Evolutionary conservation across 768 basidiomycete genomes (phyloP).

Genomic region (Xanthoconium purpureum): DNA sequence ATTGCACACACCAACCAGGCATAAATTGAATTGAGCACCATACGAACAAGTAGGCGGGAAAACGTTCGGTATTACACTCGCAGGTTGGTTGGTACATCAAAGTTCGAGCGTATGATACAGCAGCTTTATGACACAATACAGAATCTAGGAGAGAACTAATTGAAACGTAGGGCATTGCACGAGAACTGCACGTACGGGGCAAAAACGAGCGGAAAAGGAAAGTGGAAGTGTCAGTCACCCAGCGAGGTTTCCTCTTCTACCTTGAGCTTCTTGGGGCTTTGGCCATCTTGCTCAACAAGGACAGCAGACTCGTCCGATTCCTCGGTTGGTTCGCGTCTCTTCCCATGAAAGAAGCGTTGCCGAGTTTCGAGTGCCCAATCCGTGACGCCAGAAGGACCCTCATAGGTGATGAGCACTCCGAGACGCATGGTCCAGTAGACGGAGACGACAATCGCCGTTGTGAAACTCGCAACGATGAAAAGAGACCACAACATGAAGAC

Average conservation of each 20-base stretch:
- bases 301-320: constrained; percentile 26
- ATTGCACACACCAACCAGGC: too few species aligned
- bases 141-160: not conserved
- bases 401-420: constrained; percentile 32
- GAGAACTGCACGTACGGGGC: not conserved
- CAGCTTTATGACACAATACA: not conserved
- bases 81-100: constrained; percentile 4
- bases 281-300: constrained; percentile 20
- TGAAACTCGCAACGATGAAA: constrained; percentile 33
- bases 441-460: constrained; percentile 30
- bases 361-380: constrained; percentile 32
- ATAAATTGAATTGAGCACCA: too few species aligned
- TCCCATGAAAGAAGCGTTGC: constrained; percentile 17
- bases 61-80: not conserved
- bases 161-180: not conserved
- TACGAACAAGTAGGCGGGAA: not conserved
- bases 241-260: constrained; percentile 14
- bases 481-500: constrained; percentile 32
- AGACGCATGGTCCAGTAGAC: constrained; percentile 36
- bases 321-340: constrained; percentile 18
- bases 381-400: constrained; percentile 31
- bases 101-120: constrained; percentile 15
- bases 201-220: not conserved
- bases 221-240: not conserved
- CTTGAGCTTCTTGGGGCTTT: constrained; percentile 20